Conservation (phyloP, 805 yeast species). For the Pichia thaimueangensis region DNA sequence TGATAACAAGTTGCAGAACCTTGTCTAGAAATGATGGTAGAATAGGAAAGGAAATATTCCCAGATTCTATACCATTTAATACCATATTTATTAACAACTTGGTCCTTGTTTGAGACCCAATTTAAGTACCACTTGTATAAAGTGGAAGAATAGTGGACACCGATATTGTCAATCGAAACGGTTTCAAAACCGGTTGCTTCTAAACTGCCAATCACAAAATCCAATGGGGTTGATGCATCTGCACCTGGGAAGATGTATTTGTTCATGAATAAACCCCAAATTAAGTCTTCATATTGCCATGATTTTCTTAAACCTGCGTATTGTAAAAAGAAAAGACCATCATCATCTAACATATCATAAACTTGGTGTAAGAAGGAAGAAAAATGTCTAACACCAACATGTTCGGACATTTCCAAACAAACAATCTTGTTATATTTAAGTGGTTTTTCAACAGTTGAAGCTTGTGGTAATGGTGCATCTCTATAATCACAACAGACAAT, state of each 20-base stretch:
- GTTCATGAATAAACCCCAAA: slow-evolving; percentile 96
- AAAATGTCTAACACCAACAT: slow-evolving; percentile 86
- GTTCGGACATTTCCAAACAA: slow-evolving; percentile 93
- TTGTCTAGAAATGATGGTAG: slow-evolving; percentile 83
- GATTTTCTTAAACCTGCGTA: slow-evolving; percentile 85
- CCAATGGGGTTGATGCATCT: slow-evolving; percentile 90
- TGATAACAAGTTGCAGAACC: slow-evolving; percentile 92
- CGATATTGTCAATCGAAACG: slow-evolving; percentile 77
- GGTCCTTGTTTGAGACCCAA: slow-evolving; percentile 81
- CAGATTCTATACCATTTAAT: slow-evolving; percentile 87
- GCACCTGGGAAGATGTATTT: slow-evolving; percentile 97
- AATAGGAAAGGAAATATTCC: slow-evolving; percentile 82
- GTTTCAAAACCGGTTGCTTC: slow-evolving; percentile 86
- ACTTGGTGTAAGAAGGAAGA: slow-evolving; percentile 71
- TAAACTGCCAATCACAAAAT: slow-evolving; percentile 67
- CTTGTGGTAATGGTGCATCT: slow-evolving; percentile 73
- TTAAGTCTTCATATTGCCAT: slow-evolving; percentile 92
- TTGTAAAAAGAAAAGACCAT: slow-evolving; percentile 81
- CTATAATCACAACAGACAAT: slow-evolving; percentile 84
- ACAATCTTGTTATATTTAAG: slow-evolving; percentile 76
- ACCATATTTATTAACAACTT: slow-evolving; percentile 75
- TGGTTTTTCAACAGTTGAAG: slow-evolving; percentile 24
- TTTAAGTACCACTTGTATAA: slow-evolving; percentile 92
- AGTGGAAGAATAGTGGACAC: slow-evolving; percentile 89
- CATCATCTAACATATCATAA: slow-evolving; percentile 83